Conservation (phyloP, 495 filamentous ascomycete genomes). For the Parachaetomium inaequale region DNA sequence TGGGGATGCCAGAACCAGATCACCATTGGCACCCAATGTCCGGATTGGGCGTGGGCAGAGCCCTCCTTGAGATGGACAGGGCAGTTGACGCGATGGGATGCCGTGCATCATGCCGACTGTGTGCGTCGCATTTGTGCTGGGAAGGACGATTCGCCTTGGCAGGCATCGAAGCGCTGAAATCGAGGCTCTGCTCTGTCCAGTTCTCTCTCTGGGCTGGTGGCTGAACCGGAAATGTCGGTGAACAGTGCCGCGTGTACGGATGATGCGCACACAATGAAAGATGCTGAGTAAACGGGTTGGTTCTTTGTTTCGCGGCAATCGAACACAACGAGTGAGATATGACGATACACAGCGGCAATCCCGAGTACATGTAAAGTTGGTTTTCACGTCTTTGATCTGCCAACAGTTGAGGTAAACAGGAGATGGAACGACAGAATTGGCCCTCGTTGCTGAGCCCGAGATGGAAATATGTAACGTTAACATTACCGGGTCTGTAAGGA, state of each 20-base stretch:
- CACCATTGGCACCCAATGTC: background rate
- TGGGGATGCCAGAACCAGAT: background rate
- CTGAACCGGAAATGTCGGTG: conserved; percentile 11
- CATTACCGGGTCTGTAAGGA: background rate
- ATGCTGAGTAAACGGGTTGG: background rate
- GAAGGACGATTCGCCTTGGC: conserved; percentile 8
- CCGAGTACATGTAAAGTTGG: background rate
- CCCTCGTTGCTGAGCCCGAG: background rate
- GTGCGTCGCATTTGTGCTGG: background rate
- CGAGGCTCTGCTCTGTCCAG: conserved; percentile 20
- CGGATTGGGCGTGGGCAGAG: background rate
- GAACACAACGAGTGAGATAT: background rate
- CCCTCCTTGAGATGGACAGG: background rate
- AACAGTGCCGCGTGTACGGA: background rate
- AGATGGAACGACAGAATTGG: background rate
- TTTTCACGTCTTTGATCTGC: background rate
- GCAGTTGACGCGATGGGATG: background rate
- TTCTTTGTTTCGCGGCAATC: background rate
- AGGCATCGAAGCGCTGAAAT: conserved; percentile 13
- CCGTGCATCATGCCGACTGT: conserved; percentile 1
- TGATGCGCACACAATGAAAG: background rate
- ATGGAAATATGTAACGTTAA: background rate
- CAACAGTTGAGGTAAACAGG: background rate
- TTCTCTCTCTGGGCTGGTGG: background rate
- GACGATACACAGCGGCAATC: background rate